A percentile compares a stretch with the other conserved stretches of the same genome.
These are phyloP conservation scores for Bacterosira constricta DNA, from an alignment of 108 stramenopile species.

Conservation along the genomic window DNA sequence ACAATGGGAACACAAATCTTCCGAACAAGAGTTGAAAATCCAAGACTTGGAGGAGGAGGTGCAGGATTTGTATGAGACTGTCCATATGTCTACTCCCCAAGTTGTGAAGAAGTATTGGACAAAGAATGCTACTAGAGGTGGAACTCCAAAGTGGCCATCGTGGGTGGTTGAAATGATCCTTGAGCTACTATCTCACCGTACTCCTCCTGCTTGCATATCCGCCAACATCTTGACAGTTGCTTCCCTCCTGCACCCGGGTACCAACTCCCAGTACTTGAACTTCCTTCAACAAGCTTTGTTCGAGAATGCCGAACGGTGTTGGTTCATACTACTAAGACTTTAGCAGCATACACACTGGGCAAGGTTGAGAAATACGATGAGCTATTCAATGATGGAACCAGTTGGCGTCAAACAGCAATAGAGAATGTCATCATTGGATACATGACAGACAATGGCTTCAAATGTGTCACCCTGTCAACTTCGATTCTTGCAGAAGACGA, in stretches of 20 bases:
- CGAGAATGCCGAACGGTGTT: background rate
- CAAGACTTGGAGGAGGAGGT: too few relatives aligned
- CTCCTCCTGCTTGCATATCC: background rate
- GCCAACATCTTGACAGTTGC: background rate
- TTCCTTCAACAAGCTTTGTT: background rate
- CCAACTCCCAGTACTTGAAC: background rate
- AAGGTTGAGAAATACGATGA: background rate
- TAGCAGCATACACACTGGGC: background rate
- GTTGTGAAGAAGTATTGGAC: too few relatives aligned
- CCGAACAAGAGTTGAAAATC: too few relatives aligned
- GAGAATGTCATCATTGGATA: background rate
- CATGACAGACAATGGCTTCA: background rate
- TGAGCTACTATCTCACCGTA: background rate
- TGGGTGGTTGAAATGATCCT: background rate
- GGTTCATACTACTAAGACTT: background rate
- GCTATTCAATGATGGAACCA: slow-evolving; percentile 8
- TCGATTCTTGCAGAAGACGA: slow-evolving; percentile 1
- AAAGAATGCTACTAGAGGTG: too few relatives aligned
- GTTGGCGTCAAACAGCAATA: background rate
- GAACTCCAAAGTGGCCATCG: too few relatives aligned
- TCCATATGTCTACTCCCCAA: too few relatives aligned
- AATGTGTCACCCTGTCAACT: background rate
- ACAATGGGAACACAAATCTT: too few relatives aligned
- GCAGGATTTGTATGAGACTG: too few relatives aligned
- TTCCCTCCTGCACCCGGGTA: background rate